A percentile compares a stretch with the other conserved stretches of the same genome.
Conservation (phyloP, 306 rosid species). For the Calophaca sinica region DNA sequence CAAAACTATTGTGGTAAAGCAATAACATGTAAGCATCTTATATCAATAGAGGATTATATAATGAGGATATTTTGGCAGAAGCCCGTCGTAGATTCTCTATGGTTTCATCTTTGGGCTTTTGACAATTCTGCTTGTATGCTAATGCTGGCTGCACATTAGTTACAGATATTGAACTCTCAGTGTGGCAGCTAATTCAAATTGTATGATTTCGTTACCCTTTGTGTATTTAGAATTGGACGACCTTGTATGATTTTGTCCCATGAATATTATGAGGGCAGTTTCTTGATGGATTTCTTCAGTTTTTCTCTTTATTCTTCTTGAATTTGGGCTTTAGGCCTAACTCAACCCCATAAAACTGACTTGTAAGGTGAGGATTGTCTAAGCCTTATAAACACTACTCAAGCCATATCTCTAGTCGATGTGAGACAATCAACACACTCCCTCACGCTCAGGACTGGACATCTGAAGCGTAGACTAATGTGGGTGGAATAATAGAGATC, state of each 20-base stretch:
- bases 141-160: conserved; percentile 30
- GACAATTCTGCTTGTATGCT: not conserved
- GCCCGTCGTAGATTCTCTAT: not conserved
- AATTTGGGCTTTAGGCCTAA: too few species aligned
- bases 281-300: conserved; percentile 22
- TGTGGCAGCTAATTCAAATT: conserved; percentile 5
- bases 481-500: too few species aligned
- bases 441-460: too few species aligned
- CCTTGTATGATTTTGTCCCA: not conserved
- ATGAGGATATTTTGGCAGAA: conserved; percentile 25
- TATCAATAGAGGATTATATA: not conserved
- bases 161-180: not conserved
- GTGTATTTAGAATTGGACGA: conserved; percentile 18
- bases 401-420: too few species aligned
- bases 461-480: too few species aligned
- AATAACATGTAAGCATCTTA: conserved; percentile 35
- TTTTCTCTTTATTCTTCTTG: not conserved
- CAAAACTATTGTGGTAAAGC: conserved; percentile 14
- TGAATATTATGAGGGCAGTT: conserved; percentile 27
- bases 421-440: too few species aligned
- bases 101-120: conserved; percentile 14
- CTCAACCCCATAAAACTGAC: too few species aligned
- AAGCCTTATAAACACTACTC: too few species aligned
- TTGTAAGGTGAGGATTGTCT: too few species aligned
- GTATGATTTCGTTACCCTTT: not conserved